Evolutionary conservation across 164 flowering plant species (phyloP).

Genomic region (Pachysandra terminalis): DNA sequence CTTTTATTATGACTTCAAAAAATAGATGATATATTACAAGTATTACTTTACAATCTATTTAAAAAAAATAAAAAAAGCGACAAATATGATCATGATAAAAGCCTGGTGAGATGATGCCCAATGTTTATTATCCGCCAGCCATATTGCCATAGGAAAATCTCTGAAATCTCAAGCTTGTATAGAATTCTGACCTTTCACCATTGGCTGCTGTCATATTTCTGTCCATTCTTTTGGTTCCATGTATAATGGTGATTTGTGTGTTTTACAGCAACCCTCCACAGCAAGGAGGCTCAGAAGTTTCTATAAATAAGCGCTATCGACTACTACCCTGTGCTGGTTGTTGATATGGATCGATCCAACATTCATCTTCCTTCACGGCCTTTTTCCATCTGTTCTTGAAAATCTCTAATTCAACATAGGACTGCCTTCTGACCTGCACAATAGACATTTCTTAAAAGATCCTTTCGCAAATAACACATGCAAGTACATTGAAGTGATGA

Average conservation of each 20-base stretch:
- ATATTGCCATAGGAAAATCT: not conserved
- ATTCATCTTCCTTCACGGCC: conserved; percentile 62
- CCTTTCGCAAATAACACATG: not conserved
- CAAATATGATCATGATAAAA: not conserved
- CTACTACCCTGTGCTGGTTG: conserved; percentile 17
- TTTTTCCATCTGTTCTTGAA: conserved; percentile 68
- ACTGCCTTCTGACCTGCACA: conserved; percentile 72
- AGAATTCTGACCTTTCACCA: not conserved
- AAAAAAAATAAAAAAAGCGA: not conserved
- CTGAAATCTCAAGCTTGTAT: not conserved
- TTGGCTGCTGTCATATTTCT: not conserved
- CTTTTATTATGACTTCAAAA: not conserved
- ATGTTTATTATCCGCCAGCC: not conserved
- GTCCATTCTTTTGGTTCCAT: not conserved
- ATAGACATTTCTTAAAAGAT: not conserved
- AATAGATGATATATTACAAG: not conserved
- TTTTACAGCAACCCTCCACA: conserved; percentile 3
- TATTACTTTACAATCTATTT: not conserved
- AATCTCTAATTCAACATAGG: conserved; percentile 59
- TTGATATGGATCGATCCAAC: conserved; percentile 77
- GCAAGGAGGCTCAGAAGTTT: not conserved
- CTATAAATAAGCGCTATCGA: not conserved
- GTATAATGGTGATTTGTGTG: not conserved
- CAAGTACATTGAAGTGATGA: not conserved
- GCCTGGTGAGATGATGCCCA: not conserved